Conservation (phyloP, 441 rosid genomes). For the Rhodomyrtus psidioides region DNA sequence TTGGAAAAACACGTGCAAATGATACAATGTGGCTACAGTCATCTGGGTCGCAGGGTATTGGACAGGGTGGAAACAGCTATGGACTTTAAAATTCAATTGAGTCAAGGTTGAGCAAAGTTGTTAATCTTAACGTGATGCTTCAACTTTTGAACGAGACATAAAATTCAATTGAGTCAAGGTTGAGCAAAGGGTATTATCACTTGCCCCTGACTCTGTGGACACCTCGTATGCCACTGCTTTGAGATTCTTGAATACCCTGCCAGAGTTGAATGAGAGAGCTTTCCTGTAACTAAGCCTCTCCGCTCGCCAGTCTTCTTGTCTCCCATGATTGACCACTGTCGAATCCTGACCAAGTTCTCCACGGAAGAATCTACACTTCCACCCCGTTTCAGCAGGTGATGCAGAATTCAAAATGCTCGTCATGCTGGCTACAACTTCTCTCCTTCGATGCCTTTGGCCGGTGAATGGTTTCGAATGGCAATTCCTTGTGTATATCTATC, state of each 20-base stretch:
- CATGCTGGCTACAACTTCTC: background rate
- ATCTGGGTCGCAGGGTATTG: background rate
- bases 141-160: background rate
- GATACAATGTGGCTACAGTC: background rate
- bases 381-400: background rate
- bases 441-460: background rate
- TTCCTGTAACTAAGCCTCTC: background rate
- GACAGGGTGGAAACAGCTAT: background rate
- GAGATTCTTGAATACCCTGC: background rate
- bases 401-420: background rate
- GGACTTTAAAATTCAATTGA: background rate
- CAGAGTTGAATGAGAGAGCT: background rate
- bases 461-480: background rate
- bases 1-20: background rate
- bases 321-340: background rate
- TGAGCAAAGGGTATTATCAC: background rate
- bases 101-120: background rate
- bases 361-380: background rate
- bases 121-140: background rate
- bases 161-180: background rate
- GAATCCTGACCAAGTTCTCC: background rate
- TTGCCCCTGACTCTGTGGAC: constrained; percentile 17
- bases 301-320: background rate
- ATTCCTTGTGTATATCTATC: background rate
- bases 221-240: constrained; percentile 16